Evolutionary conservation across 768 basidiomycete species (phyloP).

Genomic region (Aureoboletus auriporus): DNA sequence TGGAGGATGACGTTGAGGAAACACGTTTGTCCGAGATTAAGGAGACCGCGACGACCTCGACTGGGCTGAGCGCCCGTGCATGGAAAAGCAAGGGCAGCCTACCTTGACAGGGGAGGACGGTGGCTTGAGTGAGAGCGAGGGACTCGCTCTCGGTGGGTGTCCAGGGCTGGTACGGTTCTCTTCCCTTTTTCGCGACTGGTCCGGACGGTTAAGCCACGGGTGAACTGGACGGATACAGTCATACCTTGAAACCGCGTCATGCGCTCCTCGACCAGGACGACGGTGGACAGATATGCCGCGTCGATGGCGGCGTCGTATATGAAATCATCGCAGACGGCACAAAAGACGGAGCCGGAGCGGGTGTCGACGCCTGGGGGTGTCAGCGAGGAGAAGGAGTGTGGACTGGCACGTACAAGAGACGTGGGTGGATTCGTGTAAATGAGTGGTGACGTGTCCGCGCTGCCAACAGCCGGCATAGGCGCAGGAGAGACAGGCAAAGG

Average conservation of each 20-base stretch:
- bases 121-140: constrained; percentile 45
- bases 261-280: constrained; percentile 57
- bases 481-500: constrained; percentile 74
- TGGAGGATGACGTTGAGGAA: constrained; percentile 93
- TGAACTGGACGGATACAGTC: background rate
- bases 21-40: constrained; percentile 91
- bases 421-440: constrained; percentile 58
- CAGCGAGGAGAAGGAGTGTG: background rate
- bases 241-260: constrained; percentile 50
- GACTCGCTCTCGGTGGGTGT: constrained; percentile 38
- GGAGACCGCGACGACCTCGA: constrained; percentile 82
- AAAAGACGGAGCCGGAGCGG: constrained; percentile 71
- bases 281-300: constrained; percentile 38
- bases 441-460: constrained; percentile 50
- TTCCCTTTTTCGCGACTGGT: constrained; percentile 35
- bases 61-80: constrained; percentile 56
- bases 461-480: constrained; percentile 68
- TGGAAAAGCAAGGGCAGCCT: constrained; percentile 37
- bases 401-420: constrained; percentile 52
- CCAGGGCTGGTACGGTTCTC: constrained; percentile 53
- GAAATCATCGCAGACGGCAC: constrained; percentile 70
- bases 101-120: constrained; percentile 69
- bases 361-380: constrained; percentile 60
- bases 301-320: constrained; percentile 58
- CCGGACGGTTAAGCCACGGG: background rate